Percentiles rank a stretch among this genome's conserved stretches.
Conservation (phyloP, 2,329 filamentous ascomycete genomes). For the Ilyonectria robusta region DNA sequence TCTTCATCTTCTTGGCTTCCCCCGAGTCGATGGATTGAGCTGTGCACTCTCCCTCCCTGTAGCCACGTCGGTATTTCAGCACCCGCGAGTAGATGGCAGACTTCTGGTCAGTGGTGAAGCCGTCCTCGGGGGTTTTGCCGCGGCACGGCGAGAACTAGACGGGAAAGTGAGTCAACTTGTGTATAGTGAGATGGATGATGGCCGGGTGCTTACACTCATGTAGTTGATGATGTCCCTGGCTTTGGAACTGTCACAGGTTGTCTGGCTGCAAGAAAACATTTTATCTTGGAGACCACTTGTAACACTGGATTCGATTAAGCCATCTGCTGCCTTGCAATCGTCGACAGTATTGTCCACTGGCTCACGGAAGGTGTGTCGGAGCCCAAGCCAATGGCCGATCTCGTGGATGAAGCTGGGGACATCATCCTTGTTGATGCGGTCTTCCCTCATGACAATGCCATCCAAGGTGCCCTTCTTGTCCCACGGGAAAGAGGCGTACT, state of each 20-base stretch:
- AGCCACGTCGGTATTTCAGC: conserved; percentile 41
- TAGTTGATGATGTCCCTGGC: conserved; percentile 38
- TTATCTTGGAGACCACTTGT: conserved; percentile 32
- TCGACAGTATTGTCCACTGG: conserved; percentile 21
- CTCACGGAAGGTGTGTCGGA: conserved; percentile 28
- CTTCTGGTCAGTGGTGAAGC: conserved; percentile 45
- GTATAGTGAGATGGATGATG: background rate
- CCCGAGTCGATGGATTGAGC: conserved; percentile 20
- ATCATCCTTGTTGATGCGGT: conserved; percentile 9
- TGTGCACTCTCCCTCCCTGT: conserved; percentile 37
- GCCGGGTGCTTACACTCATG: conserved; percentile 37
- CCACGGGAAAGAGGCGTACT: conserved; percentile 25
- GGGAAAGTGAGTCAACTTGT: background rate
- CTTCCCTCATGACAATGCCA: conserved; percentile 22
- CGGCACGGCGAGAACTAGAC: conserved; percentile 26
- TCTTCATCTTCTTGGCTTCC: conserved; percentile 17
- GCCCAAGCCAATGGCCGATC: conserved; percentile 28
- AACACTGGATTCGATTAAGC: conserved; percentile 38
- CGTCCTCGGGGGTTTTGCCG: conserved; percentile 27
- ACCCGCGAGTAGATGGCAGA: conserved; percentile 42
- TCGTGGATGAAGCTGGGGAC: conserved; percentile 23
- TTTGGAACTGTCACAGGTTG: conserved; percentile 21
- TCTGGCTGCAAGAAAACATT: conserved; percentile 36
- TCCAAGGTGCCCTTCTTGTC: conserved; percentile 24
- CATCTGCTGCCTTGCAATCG: conserved; percentile 33